Conservation (phyloP, 176 grass and related monocot species). For the Oryza meyeriana region DNA sequence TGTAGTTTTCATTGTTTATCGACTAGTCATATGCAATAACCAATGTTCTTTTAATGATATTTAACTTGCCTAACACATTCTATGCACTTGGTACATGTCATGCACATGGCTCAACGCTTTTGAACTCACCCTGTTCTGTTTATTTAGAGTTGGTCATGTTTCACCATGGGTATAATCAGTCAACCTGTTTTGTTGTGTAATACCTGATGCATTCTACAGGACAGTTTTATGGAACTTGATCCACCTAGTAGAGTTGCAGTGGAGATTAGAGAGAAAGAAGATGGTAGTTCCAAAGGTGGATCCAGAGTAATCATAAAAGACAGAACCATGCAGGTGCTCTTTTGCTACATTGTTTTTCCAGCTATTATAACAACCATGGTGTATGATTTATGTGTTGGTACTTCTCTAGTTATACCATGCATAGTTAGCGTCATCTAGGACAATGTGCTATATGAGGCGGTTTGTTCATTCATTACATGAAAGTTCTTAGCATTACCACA, state of each 20-base stretch:
- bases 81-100: not conserved
- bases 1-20: not conserved
- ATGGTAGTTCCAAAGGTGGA: constrained; percentile 24
- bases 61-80: not conserved
- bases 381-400: not conserved
- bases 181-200: not conserved
- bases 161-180: not conserved
- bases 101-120: not conserved
- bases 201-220: constrained; percentile 36
- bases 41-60: not conserved
- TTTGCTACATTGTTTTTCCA: constrained; percentile 14
- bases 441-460: not conserved
- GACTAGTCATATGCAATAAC: not conserved
- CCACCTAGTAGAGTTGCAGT: constrained; percentile 20
- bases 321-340: constrained; percentile 32
- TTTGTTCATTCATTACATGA: not conserved
- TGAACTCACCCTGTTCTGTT: not conserved
- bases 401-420: constrained; percentile 18
- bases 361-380: not conserved
- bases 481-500: not conserved
- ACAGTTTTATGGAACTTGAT: constrained; percentile 54
- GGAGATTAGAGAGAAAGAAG: constrained; percentile 18
- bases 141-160: constrained; percentile 18
- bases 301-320: constrained; percentile 21
- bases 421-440: not conserved